Conservation (phyloP, 1,139 yeast genomes). For the Geotrichum carabidarum region DNA sequence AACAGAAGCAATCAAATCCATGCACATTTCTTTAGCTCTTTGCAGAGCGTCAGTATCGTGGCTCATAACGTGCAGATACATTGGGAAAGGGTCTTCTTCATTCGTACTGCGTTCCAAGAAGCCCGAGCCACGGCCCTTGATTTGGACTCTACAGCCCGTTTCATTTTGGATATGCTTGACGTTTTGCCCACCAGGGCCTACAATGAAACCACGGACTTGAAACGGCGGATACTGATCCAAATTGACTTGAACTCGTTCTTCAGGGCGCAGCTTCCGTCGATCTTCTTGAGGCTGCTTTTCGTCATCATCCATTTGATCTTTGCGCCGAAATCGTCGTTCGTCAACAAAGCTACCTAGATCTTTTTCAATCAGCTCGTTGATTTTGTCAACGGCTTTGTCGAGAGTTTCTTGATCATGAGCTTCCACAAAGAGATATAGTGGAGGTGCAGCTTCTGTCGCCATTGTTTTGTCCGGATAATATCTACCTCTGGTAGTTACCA, state of each 20-base stretch:
- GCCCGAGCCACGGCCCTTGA: constrained; percentile 40
- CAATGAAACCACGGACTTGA: constrained; percentile 35
- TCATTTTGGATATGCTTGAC: constrained; percentile 39
- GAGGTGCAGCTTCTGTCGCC: constrained; percentile 38
- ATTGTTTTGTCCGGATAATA: constrained; percentile 38
- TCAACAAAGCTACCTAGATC: constrained; percentile 36
- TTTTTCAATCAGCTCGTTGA: constrained; percentile 34
- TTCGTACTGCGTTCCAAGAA: constrained; percentile 35
- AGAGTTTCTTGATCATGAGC: constrained; percentile 32
- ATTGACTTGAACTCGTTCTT: constrained; percentile 31
- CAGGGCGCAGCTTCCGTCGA: constrained; percentile 24
- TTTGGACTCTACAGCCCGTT: constrained; percentile 36
- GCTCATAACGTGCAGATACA: constrained; percentile 35
- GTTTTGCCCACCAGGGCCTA: constrained; percentile 39
- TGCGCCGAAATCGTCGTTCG: constrained; percentile 32
- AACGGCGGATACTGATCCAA: constrained; percentile 26
- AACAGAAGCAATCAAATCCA: constrained; percentile 35
- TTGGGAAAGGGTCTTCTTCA: constrained; percentile 35
- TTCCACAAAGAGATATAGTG: constrained; percentile 35
- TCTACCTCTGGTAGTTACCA: constrained; percentile 37
- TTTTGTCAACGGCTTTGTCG: constrained; percentile 33
- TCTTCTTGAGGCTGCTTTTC: constrained; percentile 9
- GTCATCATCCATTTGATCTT: constrained; percentile 19
- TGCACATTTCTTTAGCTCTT: constrained; percentile 34
- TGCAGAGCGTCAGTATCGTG: constrained; percentile 28